Evolutionary conservation across 2,329 filamentous ascomycete species (phyloP), one percentile per base, ranked within the genome.

Genomic region (Sphaerulina vaccinii): DNA sequence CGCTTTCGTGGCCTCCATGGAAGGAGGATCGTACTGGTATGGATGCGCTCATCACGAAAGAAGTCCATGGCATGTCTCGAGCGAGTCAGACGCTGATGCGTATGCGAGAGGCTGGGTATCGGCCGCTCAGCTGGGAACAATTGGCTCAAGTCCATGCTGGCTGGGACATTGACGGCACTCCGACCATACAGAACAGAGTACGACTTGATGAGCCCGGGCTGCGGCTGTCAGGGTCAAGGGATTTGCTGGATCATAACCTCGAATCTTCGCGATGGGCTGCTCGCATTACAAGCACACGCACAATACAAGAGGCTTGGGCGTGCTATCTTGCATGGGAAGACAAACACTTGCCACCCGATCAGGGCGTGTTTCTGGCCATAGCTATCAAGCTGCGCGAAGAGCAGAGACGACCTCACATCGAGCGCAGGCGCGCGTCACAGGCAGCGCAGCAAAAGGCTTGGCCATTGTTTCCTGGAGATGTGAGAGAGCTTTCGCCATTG

Each of bases 1-100:
- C 80, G 2, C 69, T 75, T 7, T 81, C 79, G 6, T 86, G 83
- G 83, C 83, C 83, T 11, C 83, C 83, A 0, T 86, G 82, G 81
- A 84, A 83, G 64, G 77, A 81, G 62, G 78, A 82, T 40, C 79
- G 74, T 47, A 76, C 80, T 13, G 81, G 80, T 1, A 79, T 85
- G 62, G 82, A 86, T 61, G 74, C 75, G n/a, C 71, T 75, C 11
- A 77, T 81, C 49, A 78, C 75, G 9, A 75, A 76, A 39, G 77
- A 81, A 35, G 75, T 79, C 33, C 76, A 80, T 52, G 80, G 80
- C 54, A 72, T 72, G 23, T 83, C 80, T 50, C 76, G 79, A 50
- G 80, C 81, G n/a, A 75, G 75, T 51, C 72, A 76, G 32, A 76
- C 81, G 5, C 65, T 85, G 39, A 66, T 69, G 33, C 76, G 77